Percentiles rank a stretch among this genome's conserved stretches.
Evolutionary conservation across 202 grass and related monocot genomes (phyloP).

Genomic region (Panicum hallii): DNA sequence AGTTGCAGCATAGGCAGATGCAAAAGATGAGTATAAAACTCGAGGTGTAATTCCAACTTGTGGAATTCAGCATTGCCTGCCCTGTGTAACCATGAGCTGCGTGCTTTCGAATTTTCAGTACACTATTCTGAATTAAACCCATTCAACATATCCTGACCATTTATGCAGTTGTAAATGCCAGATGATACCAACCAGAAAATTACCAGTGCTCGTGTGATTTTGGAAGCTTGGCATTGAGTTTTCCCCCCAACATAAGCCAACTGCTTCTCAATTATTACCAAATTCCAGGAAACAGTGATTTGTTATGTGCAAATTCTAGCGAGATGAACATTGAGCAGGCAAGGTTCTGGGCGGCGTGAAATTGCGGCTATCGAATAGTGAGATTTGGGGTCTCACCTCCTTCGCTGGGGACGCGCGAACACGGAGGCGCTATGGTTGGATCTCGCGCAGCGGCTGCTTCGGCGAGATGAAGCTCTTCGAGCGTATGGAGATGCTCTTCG

Average conservation of each 20-base stretch:
- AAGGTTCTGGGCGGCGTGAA: neutral
- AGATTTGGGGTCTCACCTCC: conserved; percentile 56
- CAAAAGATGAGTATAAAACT: neutral
- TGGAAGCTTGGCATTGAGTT: neutral
- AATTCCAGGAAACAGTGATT: conserved; percentile 26
- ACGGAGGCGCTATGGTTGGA: conserved; percentile 59
- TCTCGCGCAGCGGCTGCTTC: conserved; percentile 32
- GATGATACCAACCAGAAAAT: neutral
- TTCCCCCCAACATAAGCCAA: conserved; percentile 31
- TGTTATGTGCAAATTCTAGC: conserved; percentile 6
- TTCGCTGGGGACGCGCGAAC: conserved; percentile 48
- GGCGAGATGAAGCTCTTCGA: conserved; percentile 55
- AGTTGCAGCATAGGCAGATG: conserved; percentile 13
- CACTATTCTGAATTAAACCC: conserved; percentile 5
- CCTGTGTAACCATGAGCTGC: neutral
- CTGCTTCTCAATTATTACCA: neutral
- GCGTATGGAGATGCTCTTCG: conserved; percentile 75
- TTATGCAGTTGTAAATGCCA: conserved; percentile 25
- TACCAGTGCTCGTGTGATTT: conserved; percentile 20
- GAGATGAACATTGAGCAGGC: conserved; percentile 8
- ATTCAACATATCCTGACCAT: conserved; percentile 1
- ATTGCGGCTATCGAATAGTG: conserved; percentile 19
- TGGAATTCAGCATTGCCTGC: conserved; percentile 5
- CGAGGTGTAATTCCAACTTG: neutral
- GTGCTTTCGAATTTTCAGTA: conserved; percentile 1